phyloP scores from a whole-genome alignment of 495 filamentous ascomycete species.

The Penicillium arizonense region DNA sequence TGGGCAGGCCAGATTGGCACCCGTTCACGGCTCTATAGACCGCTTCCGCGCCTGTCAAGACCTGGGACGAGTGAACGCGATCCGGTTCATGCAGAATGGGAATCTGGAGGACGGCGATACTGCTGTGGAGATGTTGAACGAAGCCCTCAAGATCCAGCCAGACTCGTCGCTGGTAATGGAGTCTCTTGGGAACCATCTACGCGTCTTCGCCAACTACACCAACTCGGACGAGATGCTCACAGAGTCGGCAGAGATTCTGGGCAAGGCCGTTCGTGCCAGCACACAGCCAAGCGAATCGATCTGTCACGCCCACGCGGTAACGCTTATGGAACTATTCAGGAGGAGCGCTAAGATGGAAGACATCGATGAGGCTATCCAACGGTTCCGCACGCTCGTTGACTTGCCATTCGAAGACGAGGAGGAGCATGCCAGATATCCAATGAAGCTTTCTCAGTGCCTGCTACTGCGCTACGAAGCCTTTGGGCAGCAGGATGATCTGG shows the following conservation, averaged over 20 bases:
- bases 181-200: slow-evolving; percentile 5
- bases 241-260: neutral
- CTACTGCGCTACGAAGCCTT: too few relatives aligned
- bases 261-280: neutral
- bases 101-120: neutral
- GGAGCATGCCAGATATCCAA: too few relatives aligned
- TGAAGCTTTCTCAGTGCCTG: too few relatives aligned
- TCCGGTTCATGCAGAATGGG: neutral
- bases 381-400: too few relatives aligned
- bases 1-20: neutral
- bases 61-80: slow-evolving; percentile 1
- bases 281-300: neutral
- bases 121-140: neutral
- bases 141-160: slow-evolving; percentile 1
- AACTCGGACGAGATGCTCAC: slow-evolving; percentile 3
- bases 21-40: slow-evolving; percentile 1
- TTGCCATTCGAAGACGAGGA: too few relatives aligned
- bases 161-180: slow-evolving; percentile 2
- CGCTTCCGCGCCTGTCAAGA: slow-evolving; percentile 1
- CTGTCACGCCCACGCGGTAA: too few relatives aligned
- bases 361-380: too few relatives aligned
- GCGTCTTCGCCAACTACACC: neutral
- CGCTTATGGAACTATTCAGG: too few relatives aligned
- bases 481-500: too few relatives aligned
- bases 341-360: too few relatives aligned